Base-by-base conservation (phyloP, 2,329 filamentous ascomycete genomes). In the Xylaria multiplex region DNA sequence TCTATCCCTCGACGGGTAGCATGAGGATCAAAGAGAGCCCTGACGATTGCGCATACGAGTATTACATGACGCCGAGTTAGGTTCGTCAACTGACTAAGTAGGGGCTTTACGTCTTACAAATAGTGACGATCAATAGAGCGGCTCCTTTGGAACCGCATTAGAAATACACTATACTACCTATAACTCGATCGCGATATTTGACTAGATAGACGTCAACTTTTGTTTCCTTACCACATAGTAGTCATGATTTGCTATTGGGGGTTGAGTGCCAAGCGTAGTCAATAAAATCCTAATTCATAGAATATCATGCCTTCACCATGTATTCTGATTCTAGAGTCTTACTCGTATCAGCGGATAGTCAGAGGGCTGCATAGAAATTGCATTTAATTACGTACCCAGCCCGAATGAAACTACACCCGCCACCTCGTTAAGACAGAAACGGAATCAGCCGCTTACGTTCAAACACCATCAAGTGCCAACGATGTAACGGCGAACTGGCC, bases 1-100 rank as follows among this genome's bases (percentile, higher is more conserved):
- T 79, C 72, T 68, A 37, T 59, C 70, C 73, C 71, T 69, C 48
- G 49, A 62, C 22, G 49, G 73, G 74, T 69, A 72, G 72, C 59
- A 77, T 84, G 85, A 85, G 76, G 85, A 87, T 81, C 83, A 88
- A 88, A 88, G 86, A 88, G 84, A 85, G 84, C 84, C 77, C 84
- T 83, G 84, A 85, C 82, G 81, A 80, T 79, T 74, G 71, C 59
- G 60, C 32, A 16, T n/a, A 27, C 19, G 13, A 7, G 14, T 22
- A 6, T 67, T 64, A n/a, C 14, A 6, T 55, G 16, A 59, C 35
- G 8, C 30, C 49, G 30, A 46, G 30, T 46, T 14, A 6, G 24
- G 50, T 14, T 22, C n/a, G 14, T 11, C 49, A 24, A 22, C 32
- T 50, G 35, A 22, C 43, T 19, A 22, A 24, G 27, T 27, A 53